phyloP scores from a whole-genome alignment of 2,329 filamentous ascomycete genomes.

The Rhynchosporium secalis region DNA sequence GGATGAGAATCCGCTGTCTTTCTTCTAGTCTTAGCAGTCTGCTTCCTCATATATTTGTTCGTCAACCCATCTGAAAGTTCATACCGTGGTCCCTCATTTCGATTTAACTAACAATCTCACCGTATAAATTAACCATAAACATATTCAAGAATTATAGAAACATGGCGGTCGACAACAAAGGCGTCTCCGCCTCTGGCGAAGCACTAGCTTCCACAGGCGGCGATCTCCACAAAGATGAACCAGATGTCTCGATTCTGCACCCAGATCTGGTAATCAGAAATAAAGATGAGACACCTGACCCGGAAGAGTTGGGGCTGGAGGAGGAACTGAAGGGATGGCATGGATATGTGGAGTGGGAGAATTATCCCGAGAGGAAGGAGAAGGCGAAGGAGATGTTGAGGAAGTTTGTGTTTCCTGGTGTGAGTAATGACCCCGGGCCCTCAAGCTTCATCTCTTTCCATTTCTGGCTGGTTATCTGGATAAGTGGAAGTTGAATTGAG shows the following conservation, averaged over 20 bases:
- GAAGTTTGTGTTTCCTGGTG: slow-evolving; percentile 22
- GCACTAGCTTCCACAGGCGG: background rate
- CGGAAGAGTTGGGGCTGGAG: slow-evolving; percentile 1
- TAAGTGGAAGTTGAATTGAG: background rate
- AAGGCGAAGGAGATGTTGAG: slow-evolving; percentile 9
- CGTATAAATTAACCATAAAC: background rate
- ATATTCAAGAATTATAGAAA: background rate
- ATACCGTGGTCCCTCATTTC: too few relatives aligned
- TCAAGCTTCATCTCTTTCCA: too few relatives aligned
- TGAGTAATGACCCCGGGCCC: background rate
- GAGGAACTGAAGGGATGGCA: slow-evolving; percentile 7
- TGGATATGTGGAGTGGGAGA: slow-evolving; percentile 66
- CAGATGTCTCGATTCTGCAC: slow-evolving; percentile 8
- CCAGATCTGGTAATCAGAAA: background rate
- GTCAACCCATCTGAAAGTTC: background rate
- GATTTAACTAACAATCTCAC: too few relatives aligned
- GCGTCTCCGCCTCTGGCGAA: background rate
- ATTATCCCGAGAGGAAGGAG: slow-evolving; percentile 64
- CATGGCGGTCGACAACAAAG: background rate
- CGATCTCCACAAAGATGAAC: background rate
- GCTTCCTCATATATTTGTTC: background rate
- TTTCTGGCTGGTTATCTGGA: too few relatives aligned
- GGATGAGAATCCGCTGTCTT: background rate
- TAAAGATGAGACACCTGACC: slow-evolving; percentile 7
- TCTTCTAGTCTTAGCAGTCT: background rate